phyloP scores from a whole-genome alignment of 768 basidiomycete genomes.

The Trametes villosa region DNA sequence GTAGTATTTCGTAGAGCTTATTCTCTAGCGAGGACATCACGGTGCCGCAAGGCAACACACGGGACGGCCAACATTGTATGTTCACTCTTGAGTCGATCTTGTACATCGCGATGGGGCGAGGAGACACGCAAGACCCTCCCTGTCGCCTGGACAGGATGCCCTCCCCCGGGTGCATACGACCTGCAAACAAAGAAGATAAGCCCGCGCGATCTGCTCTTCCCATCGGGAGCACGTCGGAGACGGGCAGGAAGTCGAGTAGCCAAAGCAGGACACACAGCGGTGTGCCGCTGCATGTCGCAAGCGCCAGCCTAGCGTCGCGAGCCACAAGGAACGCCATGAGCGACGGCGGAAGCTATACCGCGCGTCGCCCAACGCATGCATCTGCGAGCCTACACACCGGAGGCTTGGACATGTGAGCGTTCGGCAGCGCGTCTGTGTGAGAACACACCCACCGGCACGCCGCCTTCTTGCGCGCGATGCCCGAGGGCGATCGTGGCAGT shows the following conservation, averaged over 20 bases:
- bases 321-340: conserved; percentile 1
- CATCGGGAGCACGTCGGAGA: conserved; percentile 19
- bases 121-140: no score
- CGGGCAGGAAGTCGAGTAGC: conserved; percentile 1
- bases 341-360: not conserved
- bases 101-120: not conserved
- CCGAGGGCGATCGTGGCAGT: not conserved
- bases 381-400: not conserved
- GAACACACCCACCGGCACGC: conserved; percentile 6
- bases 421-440: conserved; percentile 8
- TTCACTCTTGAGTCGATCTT: no score
- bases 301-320: conserved; percentile 7
- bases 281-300: not conserved
- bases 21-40: not conserved
- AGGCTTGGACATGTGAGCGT: conserved; percentile 17
- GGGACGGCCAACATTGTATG: not conserved
- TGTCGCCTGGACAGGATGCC: no score
- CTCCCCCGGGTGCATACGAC: not conserved
- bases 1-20: not conserved
- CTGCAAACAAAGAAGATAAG: not conserved
- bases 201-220: not conserved
- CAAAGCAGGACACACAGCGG: not conserved
- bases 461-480: conserved; percentile 9
- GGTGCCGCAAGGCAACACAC: not conserved
- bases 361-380: conserved; percentile 1